Evolutionary conservation across 306 rosid species (phyloP), one percentile per base, ranked within the genome.

Genomic region (Corylus avellana): DNA sequence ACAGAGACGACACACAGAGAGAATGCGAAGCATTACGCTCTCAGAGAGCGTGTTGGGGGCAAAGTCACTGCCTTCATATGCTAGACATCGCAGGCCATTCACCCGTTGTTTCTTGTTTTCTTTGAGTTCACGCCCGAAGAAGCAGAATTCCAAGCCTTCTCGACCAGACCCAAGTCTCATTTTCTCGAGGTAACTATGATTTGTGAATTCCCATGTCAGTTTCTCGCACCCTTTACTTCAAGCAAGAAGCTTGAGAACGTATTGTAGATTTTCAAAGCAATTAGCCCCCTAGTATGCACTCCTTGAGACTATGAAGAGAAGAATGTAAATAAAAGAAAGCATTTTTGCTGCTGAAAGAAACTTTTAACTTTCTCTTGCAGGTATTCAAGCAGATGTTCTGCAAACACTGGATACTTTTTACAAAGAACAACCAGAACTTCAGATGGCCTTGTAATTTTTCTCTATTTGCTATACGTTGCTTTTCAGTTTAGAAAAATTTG

Each of bases 21-120:
- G 80, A 81, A 91, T 92, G 98, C 91, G 84, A 54, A 74, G 80
- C 88, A 56, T 75, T n/a, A 77, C 84, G 77, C 88, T 88, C 87
- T 77, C 86, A 4, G 86, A 86, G 71, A 79, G 80, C 58, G 70
- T 86, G 17, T 47, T 78, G 69, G 80, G 80, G 75, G 70, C 78
- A 22, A 84, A 88, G 75, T 84, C 86, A 8, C 77, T 77, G 73
- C 70, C 84, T 69, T 57, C 89, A 5, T 81, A 70, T 70, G 70
- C 81, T 4, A 80, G 81, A 44, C 79, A 81, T 79, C 82, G 90
- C 48, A 92, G 80, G 58, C 88, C 88, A 64, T 37, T 82, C 58
- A 2, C 77, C 18, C 79, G 83, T 70, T 77, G 53, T 74, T 67
- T 10, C 72, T 56, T 84, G 80, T 77, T 82, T 54, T 82, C 91